phyloP scores from a whole-genome alignment of 2,329 filamentous ascomycete genomes.

The Trichoderma cornu-damae region DNA sequence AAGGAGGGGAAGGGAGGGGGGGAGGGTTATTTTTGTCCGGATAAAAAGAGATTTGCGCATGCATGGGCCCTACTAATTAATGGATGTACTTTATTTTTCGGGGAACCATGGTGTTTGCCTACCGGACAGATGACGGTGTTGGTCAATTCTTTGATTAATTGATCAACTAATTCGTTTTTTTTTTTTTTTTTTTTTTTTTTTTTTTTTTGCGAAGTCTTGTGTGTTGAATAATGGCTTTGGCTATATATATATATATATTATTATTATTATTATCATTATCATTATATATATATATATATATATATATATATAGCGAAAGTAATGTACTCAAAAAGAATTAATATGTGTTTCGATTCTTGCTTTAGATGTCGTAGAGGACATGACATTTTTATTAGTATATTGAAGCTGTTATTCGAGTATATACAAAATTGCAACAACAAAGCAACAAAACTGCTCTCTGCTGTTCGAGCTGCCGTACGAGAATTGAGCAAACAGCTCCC shows the following conservation, averaged over 20 bases:
- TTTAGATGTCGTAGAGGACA: too few relatives aligned
- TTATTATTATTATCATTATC: too few relatives aligned
- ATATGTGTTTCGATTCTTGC: not conserved
- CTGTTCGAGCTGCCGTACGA: too few relatives aligned
- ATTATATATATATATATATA: too few relatives aligned
- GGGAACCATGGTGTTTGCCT: not conserved
- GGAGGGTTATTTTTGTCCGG: not conserved
- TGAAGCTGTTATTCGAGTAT: too few relatives aligned
- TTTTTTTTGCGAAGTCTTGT: not conserved
- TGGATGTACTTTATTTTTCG: not conserved
- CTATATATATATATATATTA: too few relatives aligned
- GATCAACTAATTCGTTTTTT: not conserved
- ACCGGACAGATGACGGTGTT: conserved; percentile 3
- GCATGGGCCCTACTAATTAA: conserved; percentile 5
- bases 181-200: not conserved
- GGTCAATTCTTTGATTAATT: conserved; percentile 1
- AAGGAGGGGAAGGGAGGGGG: not conserved
- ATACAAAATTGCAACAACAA: too few relatives aligned
- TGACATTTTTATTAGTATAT: too few relatives aligned
- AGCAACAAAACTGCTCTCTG: too few relatives aligned
- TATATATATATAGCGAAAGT: not conserved
- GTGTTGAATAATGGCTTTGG: not conserved
- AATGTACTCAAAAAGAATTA: not conserved
- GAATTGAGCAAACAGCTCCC: too few relatives aligned
- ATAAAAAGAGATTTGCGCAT: not conserved